A percentile compares a stretch with the other conserved stretches of the same genome.
phyloP scores from a whole-genome alignment of 2,329 filamentous ascomycete species.

The Trichoderma afroharzianum region DNA sequence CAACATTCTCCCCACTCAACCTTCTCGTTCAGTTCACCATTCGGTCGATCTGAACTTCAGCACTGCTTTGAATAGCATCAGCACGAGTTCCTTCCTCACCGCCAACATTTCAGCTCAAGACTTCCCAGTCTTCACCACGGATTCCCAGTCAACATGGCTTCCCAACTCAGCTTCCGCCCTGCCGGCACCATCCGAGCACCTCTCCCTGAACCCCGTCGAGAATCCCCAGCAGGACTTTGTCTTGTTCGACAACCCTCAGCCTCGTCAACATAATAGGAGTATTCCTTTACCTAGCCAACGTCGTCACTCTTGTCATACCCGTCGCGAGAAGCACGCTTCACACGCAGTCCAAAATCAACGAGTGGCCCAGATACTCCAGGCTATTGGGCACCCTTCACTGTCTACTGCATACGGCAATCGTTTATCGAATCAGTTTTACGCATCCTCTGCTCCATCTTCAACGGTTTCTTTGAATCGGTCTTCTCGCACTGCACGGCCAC shows the following conservation, averaged over 20 bases:
- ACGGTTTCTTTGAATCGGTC: slow-evolving; percentile 55
- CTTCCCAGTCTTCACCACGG: slow-evolving; percentile 77
- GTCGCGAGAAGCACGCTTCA: slow-evolving; percentile 39
- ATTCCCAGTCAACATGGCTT: slow-evolving; percentile 78
- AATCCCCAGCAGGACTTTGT: slow-evolving; percentile 68
- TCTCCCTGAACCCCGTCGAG: slow-evolving; percentile 50
- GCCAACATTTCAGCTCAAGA: slow-evolving; percentile 62
- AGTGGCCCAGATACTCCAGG: slow-evolving; percentile 57
- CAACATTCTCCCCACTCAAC: slow-evolving; percentile 46
- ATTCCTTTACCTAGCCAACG: slow-evolving; percentile 41
- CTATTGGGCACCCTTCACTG: slow-evolving; percentile 52
- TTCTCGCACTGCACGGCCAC: slow-evolving; percentile 55
- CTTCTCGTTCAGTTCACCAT: slow-evolving; percentile 47
- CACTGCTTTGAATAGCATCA: slow-evolving; percentile 54
- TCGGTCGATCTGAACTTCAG: slow-evolving; percentile 66
- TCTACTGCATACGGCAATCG: slow-evolving; percentile 54
- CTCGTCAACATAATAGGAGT: slow-evolving; percentile 35
- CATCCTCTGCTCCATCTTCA: slow-evolving; percentile 62
- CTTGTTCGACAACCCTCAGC: slow-evolving; percentile 61
- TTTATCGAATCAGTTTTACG: slow-evolving; percentile 62
- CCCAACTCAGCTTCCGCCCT: slow-evolving; percentile 62
- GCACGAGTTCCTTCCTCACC: slow-evolving; percentile 54
- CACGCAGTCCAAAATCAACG: slow-evolving; percentile 53
- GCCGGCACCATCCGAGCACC: slow-evolving; percentile 60
- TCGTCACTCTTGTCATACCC: slow-evolving; percentile 45